These are phyloP conservation scores for Pythium vanterpoolii DNA, from an alignment of 352 stramenopile genomes.

Conservation along the genomic window DNA sequence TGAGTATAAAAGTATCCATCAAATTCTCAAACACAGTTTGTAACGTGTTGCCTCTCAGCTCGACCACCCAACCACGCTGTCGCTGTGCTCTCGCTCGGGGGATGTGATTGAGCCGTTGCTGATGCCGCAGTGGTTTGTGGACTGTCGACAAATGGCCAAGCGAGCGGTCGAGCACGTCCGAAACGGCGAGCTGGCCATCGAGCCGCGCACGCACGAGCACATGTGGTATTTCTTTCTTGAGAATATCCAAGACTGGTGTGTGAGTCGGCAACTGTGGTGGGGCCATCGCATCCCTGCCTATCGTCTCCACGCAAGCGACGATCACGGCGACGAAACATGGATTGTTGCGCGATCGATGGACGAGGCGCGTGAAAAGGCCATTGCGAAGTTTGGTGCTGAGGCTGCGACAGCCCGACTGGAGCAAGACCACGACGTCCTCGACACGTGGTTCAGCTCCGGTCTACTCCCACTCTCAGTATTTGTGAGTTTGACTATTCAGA, in stretches of 20 bases:
- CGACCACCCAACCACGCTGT: conserved; percentile 84
- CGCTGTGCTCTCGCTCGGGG: conserved; percentile 96
- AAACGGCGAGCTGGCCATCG: conserved; percentile 74
- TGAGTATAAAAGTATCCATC: not conserved
- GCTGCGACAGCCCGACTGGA: conserved; percentile 66
- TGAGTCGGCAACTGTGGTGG: conserved; percentile 99
- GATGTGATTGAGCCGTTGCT: conserved; percentile 99
- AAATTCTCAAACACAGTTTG: not conserved
- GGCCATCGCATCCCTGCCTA: conserved; percentile 99
- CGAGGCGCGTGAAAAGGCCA: conserved; percentile 88
- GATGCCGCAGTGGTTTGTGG: conserved; percentile 98
- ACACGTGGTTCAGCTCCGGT: conserved; percentile 98
- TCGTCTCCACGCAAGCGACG: conserved; percentile 87
- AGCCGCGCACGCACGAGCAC: conserved; percentile 90
- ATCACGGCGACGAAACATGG: conserved; percentile 53
- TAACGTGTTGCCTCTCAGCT: conserved; percentile 30
- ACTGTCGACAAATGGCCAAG: conserved; percentile 85
- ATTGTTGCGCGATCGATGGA: conserved; percentile 73
- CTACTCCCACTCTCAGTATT: conserved; percentile 94
- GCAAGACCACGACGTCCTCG: conserved; percentile 99
- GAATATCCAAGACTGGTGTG: conserved; percentile 99
- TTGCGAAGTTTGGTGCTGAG: conserved; percentile 56
- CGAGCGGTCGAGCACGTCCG: conserved; percentile 78
- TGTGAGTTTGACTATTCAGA: not conserved
- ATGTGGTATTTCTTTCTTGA: conserved; percentile 98